A percentile compares a stretch with the other conserved stretches of the same genome.
These are phyloP conservation scores for Micractinium sp. DNA, from an alignment of 139 green algal genomes.

Conservation along the genomic window DNA sequence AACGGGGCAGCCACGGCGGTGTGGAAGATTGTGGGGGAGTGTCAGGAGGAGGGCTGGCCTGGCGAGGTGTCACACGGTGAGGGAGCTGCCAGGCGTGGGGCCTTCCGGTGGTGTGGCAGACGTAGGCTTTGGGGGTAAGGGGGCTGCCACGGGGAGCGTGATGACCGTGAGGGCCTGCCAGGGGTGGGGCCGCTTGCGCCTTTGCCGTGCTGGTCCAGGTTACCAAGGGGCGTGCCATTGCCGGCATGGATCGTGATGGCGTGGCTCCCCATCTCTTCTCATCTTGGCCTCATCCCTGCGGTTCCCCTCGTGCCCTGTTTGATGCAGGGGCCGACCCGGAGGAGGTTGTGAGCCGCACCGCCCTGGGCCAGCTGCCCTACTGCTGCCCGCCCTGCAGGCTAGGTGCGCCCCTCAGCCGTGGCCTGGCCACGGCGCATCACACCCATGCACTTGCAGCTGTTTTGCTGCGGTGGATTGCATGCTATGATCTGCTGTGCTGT, in stretches of 20 bases:
- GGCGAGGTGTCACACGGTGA: no score
- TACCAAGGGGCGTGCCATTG: not conserved
- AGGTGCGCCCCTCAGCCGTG: not conserved
- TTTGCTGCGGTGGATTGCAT: no score
- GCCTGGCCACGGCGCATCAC: no score
- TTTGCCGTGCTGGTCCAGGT: not conserved
- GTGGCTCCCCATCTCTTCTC: not conserved
- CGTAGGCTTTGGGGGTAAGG: not conserved
- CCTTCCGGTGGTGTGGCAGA: not conserved
- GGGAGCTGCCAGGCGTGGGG: not conserved
- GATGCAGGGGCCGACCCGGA: not conserved
- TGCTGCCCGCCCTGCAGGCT: slow-evolving; percentile 13
- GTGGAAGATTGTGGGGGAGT: not conserved
- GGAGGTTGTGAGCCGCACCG: not conserved
- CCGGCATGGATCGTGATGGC: not conserved
- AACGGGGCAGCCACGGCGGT: no score
- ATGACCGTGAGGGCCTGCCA: not conserved
- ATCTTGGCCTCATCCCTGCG: not conserved
- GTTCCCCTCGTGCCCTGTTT: not conserved
- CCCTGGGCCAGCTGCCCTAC: slow-evolving; percentile 11
- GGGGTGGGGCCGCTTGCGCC: not conserved
- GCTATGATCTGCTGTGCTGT: not conserved
- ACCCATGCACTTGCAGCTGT: no score
- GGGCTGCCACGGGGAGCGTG: no score
- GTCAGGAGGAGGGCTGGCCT: no score